Evolutionary conservation across 2,329 filamentous ascomycete species (phyloP), one percentile per base, ranked within the genome.

Genomic region (Aspergillus phoenicis): DNA sequence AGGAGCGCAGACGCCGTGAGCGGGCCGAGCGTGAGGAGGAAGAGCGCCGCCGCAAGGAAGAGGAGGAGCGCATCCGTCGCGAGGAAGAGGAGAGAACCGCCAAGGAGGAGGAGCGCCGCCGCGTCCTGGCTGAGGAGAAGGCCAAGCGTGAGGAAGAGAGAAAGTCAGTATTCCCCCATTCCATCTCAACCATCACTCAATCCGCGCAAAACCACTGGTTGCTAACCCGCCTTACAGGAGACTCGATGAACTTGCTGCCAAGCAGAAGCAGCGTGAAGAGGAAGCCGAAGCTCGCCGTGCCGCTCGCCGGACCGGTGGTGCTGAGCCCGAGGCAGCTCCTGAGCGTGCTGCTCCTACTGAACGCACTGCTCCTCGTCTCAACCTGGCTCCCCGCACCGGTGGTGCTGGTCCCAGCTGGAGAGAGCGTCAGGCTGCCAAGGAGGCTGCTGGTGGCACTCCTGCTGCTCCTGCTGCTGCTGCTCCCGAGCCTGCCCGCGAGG

Each of bases 11-110:
- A 77, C 85, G 91, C 59, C 88, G 90, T 59, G 93, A 97, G 85
- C 92, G 88, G 81, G 85, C 87, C 60, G 92, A 96, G 80, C 86
- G 84, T 54, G 93, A 97, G 77, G 93, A 95, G 77, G 87, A 88
- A 73, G 93, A 97, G 81, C 87, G 88, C 59, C 85, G 85, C 66
- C 83, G 89, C 60, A 85, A 84, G 62, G 95, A 98, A 77, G 92
- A 95, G 70, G 92, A 96, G 77, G 94, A 97, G 83, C 88, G 89
- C 67, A 84, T 86, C 63, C 86, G 85, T 56, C 86, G 83, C 60
- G 95, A 98, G 79, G 94, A 92, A 77, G 91, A 96, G 76, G 93
- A 97, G 79, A 91, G 89, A 78, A 86, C 87, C 65, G 84, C 84
- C 65, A 88, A 86, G 53, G 93, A 95, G 55, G 93, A 96, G 76